Evolutionary conservation across 1,284 basidiomycete genomes (phyloP).

Genomic region (Boletus sp.): DNA sequence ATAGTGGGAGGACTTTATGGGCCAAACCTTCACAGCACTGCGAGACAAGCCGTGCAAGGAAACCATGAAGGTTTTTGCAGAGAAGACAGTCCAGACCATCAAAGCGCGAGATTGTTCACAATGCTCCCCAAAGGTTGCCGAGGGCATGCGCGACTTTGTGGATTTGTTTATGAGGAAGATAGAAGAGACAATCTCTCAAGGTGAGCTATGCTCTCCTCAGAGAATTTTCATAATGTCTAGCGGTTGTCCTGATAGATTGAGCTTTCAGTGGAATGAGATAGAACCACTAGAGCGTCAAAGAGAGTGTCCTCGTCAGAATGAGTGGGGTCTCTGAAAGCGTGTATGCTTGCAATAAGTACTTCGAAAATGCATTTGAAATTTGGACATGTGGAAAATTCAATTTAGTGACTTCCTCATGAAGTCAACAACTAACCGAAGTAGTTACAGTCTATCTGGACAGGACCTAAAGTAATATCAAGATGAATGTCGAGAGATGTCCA

Average conservation of each 20-base stretch:
- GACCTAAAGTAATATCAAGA: no score
- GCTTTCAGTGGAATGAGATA: neutral
- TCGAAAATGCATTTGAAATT: no score
- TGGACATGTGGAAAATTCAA: no score
- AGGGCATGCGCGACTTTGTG: slow-evolving; percentile 7
- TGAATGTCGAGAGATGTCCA: no score
- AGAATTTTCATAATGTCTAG: neutral
- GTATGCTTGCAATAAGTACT: no score
- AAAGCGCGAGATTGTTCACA: slow-evolving; percentile 10
- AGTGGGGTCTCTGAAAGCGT: no score
- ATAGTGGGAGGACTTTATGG: slow-evolving; percentile 20
- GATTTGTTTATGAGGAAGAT: neutral
- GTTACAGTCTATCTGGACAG: no score
- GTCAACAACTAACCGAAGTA: no score
- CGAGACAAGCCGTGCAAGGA: slow-evolving; percentile 15
- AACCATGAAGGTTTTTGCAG: slow-evolving; percentile 4
- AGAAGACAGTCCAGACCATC: slow-evolving; percentile 8
- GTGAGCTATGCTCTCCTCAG: neutral
- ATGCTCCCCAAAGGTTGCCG: neutral
- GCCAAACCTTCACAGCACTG: slow-evolving; percentile 2
- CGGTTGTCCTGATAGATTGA: neutral
- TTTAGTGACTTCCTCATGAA: no score
- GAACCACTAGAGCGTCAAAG: no score
- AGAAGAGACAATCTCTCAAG: neutral
- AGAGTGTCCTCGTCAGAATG: no score